A percentile compares a stretch with the other conserved stretches of the same genome.
Evolutionary conservation across 2,329 filamentous ascomycete species (phyloP).

Genomic region (Pyricularia pennisetigena): DNA sequence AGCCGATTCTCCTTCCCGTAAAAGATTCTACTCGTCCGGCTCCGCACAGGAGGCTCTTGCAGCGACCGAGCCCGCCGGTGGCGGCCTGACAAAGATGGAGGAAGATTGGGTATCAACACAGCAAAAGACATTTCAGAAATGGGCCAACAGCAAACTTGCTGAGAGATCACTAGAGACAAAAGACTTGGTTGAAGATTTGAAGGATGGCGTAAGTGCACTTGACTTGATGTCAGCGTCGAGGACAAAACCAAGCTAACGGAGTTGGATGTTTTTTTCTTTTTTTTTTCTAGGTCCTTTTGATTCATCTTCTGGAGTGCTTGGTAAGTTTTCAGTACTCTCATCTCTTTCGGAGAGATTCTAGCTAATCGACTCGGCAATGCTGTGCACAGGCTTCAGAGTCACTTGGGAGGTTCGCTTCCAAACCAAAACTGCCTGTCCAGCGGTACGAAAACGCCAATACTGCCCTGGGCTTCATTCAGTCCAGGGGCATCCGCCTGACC

Average conservation of each 20-base stretch:
- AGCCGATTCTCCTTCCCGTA: conserved; percentile 14
- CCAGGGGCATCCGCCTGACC: conserved; percentile 85
- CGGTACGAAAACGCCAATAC: conserved; percentile 97
- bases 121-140: conserved; percentile 99
- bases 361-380: not conserved
- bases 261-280: not conserved
- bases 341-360: not conserved
- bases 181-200: conserved; percentile 81
- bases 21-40: conserved; percentile 22
- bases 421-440: conserved; percentile 92
- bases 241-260: not conserved
- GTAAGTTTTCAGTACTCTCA: conserved; percentile 38
- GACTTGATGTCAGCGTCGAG: not conserved
- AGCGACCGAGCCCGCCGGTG: conserved; percentile 36
- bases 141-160: conserved; percentile 94
- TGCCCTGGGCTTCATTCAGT: conserved; percentile 80
- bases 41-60: conserved; percentile 31
- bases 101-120: conserved; percentile 71
- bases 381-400: conserved; percentile 52
- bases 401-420: conserved; percentile 91
- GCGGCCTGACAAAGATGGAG: conserved; percentile 50
- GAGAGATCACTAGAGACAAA: conserved; percentile 69
- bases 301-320: conserved; percentile 94
- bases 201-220: conserved; percentile 68
- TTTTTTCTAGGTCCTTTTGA: conserved; percentile 65